Evolutionary conservation across 2,329 filamentous ascomycete genomes (phyloP), one percentile per base, ranked within the genome.

Genomic region (Aspergillus fumigatus): DNA sequence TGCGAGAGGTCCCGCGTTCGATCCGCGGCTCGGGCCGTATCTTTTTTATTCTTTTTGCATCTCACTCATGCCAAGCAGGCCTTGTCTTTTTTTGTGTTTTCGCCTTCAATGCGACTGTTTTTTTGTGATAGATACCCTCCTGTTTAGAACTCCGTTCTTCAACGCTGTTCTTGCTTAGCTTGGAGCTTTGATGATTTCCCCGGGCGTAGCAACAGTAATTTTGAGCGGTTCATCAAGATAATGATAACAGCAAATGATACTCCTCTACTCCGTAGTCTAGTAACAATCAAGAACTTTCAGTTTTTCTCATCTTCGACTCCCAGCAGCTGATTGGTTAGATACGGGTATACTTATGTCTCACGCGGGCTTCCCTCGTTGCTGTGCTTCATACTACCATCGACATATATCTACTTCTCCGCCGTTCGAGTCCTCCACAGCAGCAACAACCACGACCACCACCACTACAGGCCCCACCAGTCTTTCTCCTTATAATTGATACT

Each of bases 1-100:
- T 65, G 63, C 63, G 62, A 67, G 65, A 66, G 62, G 63, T 66
- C 63, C 64, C 64, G 64, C 64, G 53, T 62, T 62, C 62, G 59
- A 62, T 60, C 56, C 56, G 57, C 59, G 59, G 58, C 58, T 62
- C 60, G 55, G 60, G 61, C 54, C 60, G 25, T 29, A 10, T 40
- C 19, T 55, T 51, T 49, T 49, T 49, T 55, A 1, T 38, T 45
- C 48, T 52, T 48, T 38, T 51, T 50, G 3, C 51, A n/a, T 32
- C 17, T 29, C 45, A 26, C 23, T 48, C 49, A 26, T 50, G 48
- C 32, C 27, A n/a, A 19, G 11, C n/a, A 9, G 10, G n/a, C 19
- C 7, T 23, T 17, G 19, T 51, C 21, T n/a, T 43, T 49, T 49
- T 50, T 51, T 27, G n/a, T 27, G 47, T 48, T 21, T 41, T 41